Evolutionary conservation across 225 moss, liverwort and hornwort species (phyloP).

Genomic region (Polytrichum formosum): DNA sequence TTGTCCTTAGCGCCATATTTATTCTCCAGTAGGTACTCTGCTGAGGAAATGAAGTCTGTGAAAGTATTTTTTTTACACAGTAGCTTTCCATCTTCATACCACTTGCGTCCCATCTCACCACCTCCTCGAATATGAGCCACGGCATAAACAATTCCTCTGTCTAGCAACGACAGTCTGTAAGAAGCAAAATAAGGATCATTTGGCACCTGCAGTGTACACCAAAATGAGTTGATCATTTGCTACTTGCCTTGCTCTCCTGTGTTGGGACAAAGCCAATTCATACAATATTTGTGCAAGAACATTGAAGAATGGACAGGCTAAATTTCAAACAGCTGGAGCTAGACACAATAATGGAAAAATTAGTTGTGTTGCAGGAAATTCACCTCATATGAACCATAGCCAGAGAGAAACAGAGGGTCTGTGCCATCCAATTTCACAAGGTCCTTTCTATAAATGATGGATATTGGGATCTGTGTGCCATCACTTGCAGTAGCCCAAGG

Average conservation of each 20-base stretch:
- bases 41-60: constrained; percentile 78
- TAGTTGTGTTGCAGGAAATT: not conserved
- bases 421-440: constrained; percentile 83
- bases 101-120: constrained; percentile 93
- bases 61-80: constrained; percentile 85
- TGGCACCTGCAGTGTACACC: constrained; percentile 47
- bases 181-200: constrained; percentile 73
- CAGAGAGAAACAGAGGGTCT: constrained; percentile 79
- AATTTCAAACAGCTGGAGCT: too few species aligned
- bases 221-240: not conserved
- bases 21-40: constrained; percentile 74
- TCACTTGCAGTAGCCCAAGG: constrained; percentile 84
- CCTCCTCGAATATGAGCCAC: constrained; percentile 97
- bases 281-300: too few species aligned
- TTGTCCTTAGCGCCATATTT: constrained; percentile 79
- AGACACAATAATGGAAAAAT: not conserved
- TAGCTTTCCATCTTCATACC: constrained; percentile 93
- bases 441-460: constrained; percentile 80
- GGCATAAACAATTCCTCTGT: constrained; percentile 83
- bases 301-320: too few species aligned
- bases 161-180: constrained; percentile 65
- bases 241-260: too few species aligned
- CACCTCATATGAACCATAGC: constrained; percentile 98
- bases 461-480: constrained; percentile 81
- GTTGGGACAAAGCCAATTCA: too few species aligned